Conservation (phyloP, 148 eudicot species). For the Rheum nobile region DNA sequence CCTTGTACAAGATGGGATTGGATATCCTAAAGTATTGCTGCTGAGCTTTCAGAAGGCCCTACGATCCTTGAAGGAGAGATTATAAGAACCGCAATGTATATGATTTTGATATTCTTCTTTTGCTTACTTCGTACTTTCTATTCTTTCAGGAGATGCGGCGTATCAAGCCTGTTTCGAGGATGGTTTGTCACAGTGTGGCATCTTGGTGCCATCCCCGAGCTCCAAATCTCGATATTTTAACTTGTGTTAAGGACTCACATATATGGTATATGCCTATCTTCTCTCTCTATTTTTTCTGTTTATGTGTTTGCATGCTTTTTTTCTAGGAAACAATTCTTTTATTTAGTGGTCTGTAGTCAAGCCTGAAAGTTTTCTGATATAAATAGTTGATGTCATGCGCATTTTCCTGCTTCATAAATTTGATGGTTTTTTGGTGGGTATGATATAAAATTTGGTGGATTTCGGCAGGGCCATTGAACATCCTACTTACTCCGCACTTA, state of each 20-base stretch:
- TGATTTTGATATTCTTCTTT: neutral
- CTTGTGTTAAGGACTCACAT: slow-evolving; percentile 97
- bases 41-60: neutral
- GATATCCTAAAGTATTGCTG: neutral
- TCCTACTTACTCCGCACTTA: slow-evolving; percentile 88
- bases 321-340: neutral
- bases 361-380: neutral
- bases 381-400: neutral
- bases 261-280: slow-evolving; percentile 53
- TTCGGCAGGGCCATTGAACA: slow-evolving; percentile 89
- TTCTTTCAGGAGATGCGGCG: slow-evolving; percentile 84
- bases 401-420: neutral
- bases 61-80: neutral
- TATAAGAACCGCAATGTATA: neutral
- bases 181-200: slow-evolving; percentile 98
- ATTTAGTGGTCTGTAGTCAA: neutral
- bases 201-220: slow-evolving; percentile 99
- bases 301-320: neutral
- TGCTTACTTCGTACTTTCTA: neutral
- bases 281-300: neutral
- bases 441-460: slow-evolving; percentile 6
- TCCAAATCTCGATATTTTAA: slow-evolving; percentile 94
- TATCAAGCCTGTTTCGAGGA: slow-evolving; percentile 85
- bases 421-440: neutral
- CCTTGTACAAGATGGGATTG: neutral